phyloP scores from a whole-genome alignment of 1,284 basidiomycete genomes.

The Sphagnurus paluster region DNA sequence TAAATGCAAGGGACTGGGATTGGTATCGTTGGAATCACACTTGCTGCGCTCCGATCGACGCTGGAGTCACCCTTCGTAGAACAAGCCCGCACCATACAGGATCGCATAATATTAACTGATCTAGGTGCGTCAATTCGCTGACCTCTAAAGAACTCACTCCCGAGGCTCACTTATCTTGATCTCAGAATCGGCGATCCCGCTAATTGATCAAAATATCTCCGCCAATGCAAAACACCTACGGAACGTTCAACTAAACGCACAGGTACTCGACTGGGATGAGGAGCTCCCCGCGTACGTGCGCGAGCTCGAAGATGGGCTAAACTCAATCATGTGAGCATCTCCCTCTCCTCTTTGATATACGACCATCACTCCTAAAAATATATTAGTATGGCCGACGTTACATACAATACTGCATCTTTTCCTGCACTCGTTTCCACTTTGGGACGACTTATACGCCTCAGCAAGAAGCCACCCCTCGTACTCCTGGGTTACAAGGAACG shows the following conservation, averaged over 20 bases:
- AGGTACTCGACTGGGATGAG: conserved; percentile 79
- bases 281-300: conserved; percentile 51
- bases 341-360: neutral
- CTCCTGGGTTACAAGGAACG: conserved; percentile 85
- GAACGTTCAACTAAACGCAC: conserved; percentile 34
- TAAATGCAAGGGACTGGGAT: conserved; percentile 71
- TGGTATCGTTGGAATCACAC: conserved; percentile 73
- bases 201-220: conserved; percentile 71
- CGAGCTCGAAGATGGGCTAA: conserved; percentile 39
- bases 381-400: conserved; percentile 83
- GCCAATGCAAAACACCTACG: conserved; percentile 44
- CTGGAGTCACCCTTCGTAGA: conserved; percentile 17
- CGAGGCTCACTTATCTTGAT: neutral
- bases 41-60: conserved; percentile 52
- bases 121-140: conserved; percentile 51
- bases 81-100: conserved; percentile 23
- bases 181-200: conserved; percentile 75
- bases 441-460: conserved; percentile 38
- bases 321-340: conserved; percentile 52
- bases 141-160: neutral
- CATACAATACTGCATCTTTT: conserved; percentile 87
- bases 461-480: conserved; percentile 43
- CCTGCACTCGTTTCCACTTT: conserved; percentile 63
- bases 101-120: conserved; percentile 68
- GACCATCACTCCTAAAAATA: neutral